phyloP scores from a whole-genome alignment of 768 basidiomycete species.

The Podaxis mareebaensis region DNA sequence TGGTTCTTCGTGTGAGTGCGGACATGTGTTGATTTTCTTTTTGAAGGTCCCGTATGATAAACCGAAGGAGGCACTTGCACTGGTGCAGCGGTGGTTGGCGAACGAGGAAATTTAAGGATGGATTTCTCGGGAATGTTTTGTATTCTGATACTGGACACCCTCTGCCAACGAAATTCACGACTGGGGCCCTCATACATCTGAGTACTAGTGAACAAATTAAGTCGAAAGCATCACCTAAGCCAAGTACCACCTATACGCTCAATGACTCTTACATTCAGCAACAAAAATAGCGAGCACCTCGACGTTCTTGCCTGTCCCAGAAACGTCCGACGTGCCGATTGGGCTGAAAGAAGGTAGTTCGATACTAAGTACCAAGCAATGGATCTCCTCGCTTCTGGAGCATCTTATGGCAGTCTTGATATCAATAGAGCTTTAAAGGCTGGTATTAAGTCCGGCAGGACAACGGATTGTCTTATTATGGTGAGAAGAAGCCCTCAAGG shows the following conservation, averaged over 20 bases:
- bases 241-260: background rate
- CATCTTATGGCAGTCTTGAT: too few relatives aligned
- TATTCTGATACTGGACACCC: background rate
- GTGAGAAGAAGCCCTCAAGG: too few relatives aligned
- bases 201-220: too few relatives aligned
- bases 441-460: too few relatives aligned
- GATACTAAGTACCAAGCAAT: background rate
- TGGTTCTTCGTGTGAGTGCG: background rate
- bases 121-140: background rate
- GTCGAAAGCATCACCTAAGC: background rate
- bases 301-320: conserved; percentile 46
- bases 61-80: conserved; percentile 52
- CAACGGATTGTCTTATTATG: too few relatives aligned
- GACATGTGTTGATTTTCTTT: background rate
- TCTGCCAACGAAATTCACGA: background rate
- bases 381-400: too few relatives aligned
- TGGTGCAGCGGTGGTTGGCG: conserved; percentile 51
- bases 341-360: background rate
- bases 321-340: conserved; percentile 49
- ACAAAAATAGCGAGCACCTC: conserved; percentile 23
- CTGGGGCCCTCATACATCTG: too few relatives aligned
- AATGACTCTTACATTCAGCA: too few relatives aligned
- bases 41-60: conserved; percentile 59
- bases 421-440: too few relatives aligned
- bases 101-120: conserved; percentile 19